Conservation (phyloP, 352 stramenopile genomes). For the Plasmopara viticola region DNA sequence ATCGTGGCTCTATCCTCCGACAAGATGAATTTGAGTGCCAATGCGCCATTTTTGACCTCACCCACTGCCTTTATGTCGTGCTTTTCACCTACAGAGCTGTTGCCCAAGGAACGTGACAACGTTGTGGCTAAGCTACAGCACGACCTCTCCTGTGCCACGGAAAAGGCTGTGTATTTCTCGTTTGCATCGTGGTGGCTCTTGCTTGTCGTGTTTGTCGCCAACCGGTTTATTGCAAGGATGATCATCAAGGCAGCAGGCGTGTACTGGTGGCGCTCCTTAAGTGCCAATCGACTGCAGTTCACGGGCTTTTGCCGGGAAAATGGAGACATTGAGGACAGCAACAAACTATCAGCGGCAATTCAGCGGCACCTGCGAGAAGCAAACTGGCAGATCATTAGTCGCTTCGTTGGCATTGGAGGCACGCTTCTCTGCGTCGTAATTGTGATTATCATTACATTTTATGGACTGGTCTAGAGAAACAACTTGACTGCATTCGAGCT, state of each 20-base stretch:
- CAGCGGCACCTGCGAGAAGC: conserved; percentile 30
- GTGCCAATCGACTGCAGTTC: conserved; percentile 42
- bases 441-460: conserved; percentile 16
- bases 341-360: conserved; percentile 32
- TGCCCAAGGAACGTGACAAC: conserved; percentile 8
- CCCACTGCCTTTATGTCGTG: conserved; percentile 17
- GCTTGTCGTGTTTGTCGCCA: conserved; percentile 34
- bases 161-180: conserved; percentile 56
- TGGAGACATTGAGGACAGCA: conserved; percentile 31
- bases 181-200: conserved; percentile 61
- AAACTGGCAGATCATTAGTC: conserved; percentile 36
- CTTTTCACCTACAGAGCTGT: conserved; percentile 12
- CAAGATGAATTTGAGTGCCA: conserved; percentile 11
- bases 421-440: conserved; percentile 10
- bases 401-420: conserved; percentile 26
- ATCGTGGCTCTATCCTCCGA: conserved; percentile 9
- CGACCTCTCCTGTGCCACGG: conserved; percentile 38
- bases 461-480: conserved; percentile 9
- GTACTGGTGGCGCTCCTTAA: conserved; percentile 57
- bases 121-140: conserved; percentile 30
- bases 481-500: background rate
- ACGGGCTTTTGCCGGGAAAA: conserved; percentile 49
- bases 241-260: conserved; percentile 35
- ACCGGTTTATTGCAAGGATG: conserved; percentile 42
- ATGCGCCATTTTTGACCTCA: conserved; percentile 16